phyloP scores from a whole-genome alignment of 345 rosid species.

The Arabis hirsuta region DNA sequence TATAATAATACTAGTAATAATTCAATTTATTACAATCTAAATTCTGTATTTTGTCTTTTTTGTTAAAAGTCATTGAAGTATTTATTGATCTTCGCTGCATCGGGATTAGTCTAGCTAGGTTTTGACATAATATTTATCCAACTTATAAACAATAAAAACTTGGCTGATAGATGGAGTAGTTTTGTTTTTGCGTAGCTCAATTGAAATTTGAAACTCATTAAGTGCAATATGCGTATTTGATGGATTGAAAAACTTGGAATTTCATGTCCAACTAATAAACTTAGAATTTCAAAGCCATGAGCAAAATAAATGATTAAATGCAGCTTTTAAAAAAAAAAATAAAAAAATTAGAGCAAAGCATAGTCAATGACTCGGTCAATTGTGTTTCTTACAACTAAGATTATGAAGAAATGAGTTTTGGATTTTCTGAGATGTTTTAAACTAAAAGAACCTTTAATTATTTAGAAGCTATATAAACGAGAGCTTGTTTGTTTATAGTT shows the following conservation, averaged over 20 bases:
- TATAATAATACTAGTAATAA: not conserved
- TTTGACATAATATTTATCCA: not conserved
- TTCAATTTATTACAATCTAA: not conserved
- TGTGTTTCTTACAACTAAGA: slow-evolving; percentile 16
- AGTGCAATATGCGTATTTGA: slow-evolving; percentile 6
- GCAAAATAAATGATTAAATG: not conserved
- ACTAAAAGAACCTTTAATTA: not conserved
- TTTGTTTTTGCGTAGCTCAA: not conserved
- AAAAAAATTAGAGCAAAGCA: not conserved
- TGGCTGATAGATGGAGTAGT: not conserved
- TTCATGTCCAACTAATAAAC: no score
- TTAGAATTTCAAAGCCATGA: not conserved
- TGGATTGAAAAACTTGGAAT: not conserved
- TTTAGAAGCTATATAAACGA: not conserved
- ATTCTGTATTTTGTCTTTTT: not conserved
- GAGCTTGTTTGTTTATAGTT: slow-evolving; percentile 4
- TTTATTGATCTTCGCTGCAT: slow-evolving; percentile 1
- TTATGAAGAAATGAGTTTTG: not conserved
- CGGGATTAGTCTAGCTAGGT: slow-evolving; percentile 1
- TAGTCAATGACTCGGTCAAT: not conserved
- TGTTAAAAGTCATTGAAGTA: not conserved
- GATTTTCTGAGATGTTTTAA: slow-evolving; percentile 12
- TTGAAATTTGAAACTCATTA: not conserved
- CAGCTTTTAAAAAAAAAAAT: not conserved
- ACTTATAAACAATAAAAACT: not conserved